Evolutionary conservation across 805 yeast genomes (phyloP), one percentile per base, ranked within the genome.

Genomic region (Lachancea quebecensis): DNA sequence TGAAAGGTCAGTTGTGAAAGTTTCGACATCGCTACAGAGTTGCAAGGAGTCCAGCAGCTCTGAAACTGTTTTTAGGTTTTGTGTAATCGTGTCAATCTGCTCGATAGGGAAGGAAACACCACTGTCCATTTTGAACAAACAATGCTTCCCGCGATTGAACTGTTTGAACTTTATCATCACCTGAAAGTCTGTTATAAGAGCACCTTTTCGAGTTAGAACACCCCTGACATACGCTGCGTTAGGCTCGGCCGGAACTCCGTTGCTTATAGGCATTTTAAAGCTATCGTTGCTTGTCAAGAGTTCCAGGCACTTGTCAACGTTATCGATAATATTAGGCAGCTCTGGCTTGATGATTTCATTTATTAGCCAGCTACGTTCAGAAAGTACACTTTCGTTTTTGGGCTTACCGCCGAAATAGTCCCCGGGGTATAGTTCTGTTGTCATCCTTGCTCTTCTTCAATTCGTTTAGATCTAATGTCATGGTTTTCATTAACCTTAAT

Each of bases 201-300:
- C 70, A 6, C 82, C 81, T 43, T 70, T 72, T 41, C 90, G 60
- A 0, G 77, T 74, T 0, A 82, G 59, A 1, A 78, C 69, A 0
- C 91, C 91, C 48, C 81, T 80, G 12, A 82, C 61, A 2, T 57
- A 50, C 3, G 64, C 58, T 1, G 40, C 44, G 3, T 45, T 45
- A 5, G 44, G 37, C 11, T 41, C 49, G 29, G 38, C 46, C 9
- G 47, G 35, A 12, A 45, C 46, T 16, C 56, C 53, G 45, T 41
- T 55, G 16, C 59, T 58, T 3, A 83, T 62, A 0, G 89, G 85
- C 41, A 83, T 66, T 46, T 75, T 80, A 42, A 78, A 71, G 11
- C 73, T 64, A 10, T 65, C 65, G 10, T 64, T 57, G 38, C 70
- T 68, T 0, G 64, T 58, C 29, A 76, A 51, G 47, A 68, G 57